Evolutionary conservation across 257 asterid genomes (phyloP), one percentile per base, ranked within the genome.

Genomic region (Echites panduratus): DNA sequence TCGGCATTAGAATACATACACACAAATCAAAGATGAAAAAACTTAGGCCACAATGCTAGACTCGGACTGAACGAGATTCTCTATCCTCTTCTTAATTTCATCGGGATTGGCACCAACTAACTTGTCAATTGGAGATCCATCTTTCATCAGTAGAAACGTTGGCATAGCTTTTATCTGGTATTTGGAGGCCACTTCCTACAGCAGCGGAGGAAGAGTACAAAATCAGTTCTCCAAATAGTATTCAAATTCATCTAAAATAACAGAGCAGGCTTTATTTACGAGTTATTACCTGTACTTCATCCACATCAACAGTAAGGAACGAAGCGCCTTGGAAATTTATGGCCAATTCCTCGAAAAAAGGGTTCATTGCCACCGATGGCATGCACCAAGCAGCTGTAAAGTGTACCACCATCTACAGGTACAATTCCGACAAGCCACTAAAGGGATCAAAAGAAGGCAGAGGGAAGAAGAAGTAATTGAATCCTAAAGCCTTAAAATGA

Each of bases 371-470:
- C 79, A 83, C 77, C 2, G 87, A 83, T 9, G 81, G 87, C 54
- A 83, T 68, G 45, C 87, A 83, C 87, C 87, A 83, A 52, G 57
- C 75, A 45, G 87, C 87, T 9, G 82, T 70, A 65, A 83, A 83
- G 78, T 80, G 80, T 6, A 76, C 84, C 78, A 77, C 79, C 5
- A 75, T 66, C 84, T 83, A 75, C 47, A 74, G 8, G 48, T 4
- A 22, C 24, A 57, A 57, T 2, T 20, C 62, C 52, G 19, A 13
- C 43, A 47, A 7, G 38, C 53, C 17, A 58, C 7, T 3, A 14
- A 20, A 44, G 45, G 13, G 14, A 49, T 26, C n/a, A 38, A 40
- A 35, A 22, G 27, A 35, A 45, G 59, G 20, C 49, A n/a, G 38
- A 68, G 9, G 48, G 22, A 24, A 62, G 48, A 61, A 22, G 13